These are phyloP conservation scores for Apiospora malaysiana DNA, from an alignment of 2,329 filamentous ascomycete species.

Conservation along the genomic window DNA sequence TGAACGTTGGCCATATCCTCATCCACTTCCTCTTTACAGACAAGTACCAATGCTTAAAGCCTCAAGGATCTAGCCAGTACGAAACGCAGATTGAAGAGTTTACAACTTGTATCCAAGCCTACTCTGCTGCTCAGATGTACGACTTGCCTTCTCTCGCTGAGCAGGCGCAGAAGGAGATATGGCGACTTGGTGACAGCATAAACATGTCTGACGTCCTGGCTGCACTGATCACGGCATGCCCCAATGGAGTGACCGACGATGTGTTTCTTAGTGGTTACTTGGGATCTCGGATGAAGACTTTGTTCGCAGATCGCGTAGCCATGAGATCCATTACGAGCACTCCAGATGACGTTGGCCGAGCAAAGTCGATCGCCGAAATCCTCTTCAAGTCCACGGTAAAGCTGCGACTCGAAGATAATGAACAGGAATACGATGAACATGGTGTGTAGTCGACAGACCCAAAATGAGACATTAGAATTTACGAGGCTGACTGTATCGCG, in stretches of 20 bases:
- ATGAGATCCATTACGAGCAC: not conserved
- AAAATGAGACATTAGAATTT: too few species aligned
- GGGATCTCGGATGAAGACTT: constrained; percentile 25
- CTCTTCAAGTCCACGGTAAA: too few species aligned
- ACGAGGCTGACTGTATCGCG: too few species aligned
- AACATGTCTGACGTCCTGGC: constrained; percentile 26
- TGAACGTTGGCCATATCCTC: constrained; percentile 30
- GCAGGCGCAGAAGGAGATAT: constrained; percentile 31
- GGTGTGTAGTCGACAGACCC: too few species aligned
- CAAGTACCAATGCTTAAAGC: constrained; percentile 33
- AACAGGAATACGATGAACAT: too few species aligned
- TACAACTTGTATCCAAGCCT: constrained; percentile 29
- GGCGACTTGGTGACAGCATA: constrained; percentile 27
- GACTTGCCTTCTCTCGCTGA: constrained; percentile 27
- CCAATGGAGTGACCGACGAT: constrained; percentile 23
- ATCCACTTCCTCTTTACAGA: constrained; percentile 34
- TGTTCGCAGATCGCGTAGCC: constrained; percentile 23
- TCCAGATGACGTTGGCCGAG: not conserved
- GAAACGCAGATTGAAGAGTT: constrained; percentile 30
- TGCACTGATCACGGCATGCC: constrained; percentile 24
- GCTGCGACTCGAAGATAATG: too few species aligned
- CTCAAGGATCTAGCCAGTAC: constrained; percentile 25
- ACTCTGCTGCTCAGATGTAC: constrained; percentile 29
- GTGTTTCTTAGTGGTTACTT: constrained; percentile 30
- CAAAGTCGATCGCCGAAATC: not conserved